Evolutionary conservation across 352 stramenopile species (phyloP), one percentile per base, ranked within the genome.

Genomic region (Aphanomyces invadans): DNA sequence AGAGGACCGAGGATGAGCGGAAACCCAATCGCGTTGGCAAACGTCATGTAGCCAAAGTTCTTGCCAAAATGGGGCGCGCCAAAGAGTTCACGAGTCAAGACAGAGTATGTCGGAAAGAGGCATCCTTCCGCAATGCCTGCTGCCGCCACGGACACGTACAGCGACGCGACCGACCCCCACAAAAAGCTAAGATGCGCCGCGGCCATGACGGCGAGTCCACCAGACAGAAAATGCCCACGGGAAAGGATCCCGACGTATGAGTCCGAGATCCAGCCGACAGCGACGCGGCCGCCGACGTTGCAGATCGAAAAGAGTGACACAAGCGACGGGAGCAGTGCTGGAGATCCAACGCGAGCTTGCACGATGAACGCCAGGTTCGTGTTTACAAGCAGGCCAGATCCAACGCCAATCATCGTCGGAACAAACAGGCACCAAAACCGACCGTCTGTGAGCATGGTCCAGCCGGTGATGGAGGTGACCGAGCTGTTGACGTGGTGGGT

Each of bases 291-390:
- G 32, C 71, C 62, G 68, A 77, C 86, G 56, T 90, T 89, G 42
- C 74, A 77, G 31, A 90, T 71, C 0, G 83, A 92, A 46, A 92
- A 90, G n/a, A 88, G 52, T 46, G 75, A 78, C 25, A 90, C 81
- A 72, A 90, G 85, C 10, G 70, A 74, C 10, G 83, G 66, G 4
- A 92, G 77, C 52, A 89, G 77, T n/a, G 78, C 71, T 45, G 75
- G 71, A 0, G 69, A 68, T 17, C 83, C 81, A 4, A 59, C 62
- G 1, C 77, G 62, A 3, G 83, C 86, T 55, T 89, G 77, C 21
- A 88, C 79, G 45, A 90, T 87, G 72, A 92, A 92, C 7, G 78
- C 74, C 59, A 90, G 80, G 69, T 90, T 92, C 38, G 80, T 67
- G 78, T 90, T 90, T 39, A 92, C 70, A 62, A 92, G 88, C 9